Percentiles rank a stretch among this genome's conserved stretches.
phyloP scores from a whole-genome alignment of 23 red algal species.

The Agarophyton chilense region DNA sequence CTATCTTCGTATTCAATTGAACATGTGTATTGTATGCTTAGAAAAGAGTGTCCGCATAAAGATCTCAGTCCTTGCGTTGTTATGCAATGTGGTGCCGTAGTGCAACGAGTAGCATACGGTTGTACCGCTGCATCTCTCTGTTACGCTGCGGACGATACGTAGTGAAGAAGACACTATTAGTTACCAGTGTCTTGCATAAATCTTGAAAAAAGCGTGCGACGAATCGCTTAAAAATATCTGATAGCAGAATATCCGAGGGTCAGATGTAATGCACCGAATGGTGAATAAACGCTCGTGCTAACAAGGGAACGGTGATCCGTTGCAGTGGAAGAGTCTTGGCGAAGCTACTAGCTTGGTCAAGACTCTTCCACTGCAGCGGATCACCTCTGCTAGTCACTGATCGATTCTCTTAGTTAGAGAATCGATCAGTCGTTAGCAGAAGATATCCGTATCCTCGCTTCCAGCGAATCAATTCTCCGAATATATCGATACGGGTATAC shows the following conservation, averaged over 20 bases:
- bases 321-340: slow-evolving; percentile 2
- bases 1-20: background rate
- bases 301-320: slow-evolving; percentile 4
- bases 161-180: slow-evolving; percentile 9
- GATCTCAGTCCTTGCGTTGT: slow-evolving; percentile 6
- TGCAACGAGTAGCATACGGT: slow-evolving; percentile 8
- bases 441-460: background rate
- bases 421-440: slow-evolving; percentile 52
- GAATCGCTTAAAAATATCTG: slow-evolving; percentile 42
- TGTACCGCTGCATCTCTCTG: slow-evolving; percentile 14
- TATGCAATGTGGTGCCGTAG: background rate
- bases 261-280: slow-evolving; percentile 21
- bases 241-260: background rate
- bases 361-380: too few species aligned
- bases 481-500: slow-evolving; percentile 29
- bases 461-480: background rate
- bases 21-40: background rate
- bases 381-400: too few species aligned
- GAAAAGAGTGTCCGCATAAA: background rate
- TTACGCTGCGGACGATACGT: slow-evolving; percentile 34
- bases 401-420: too few species aligned
- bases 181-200: background rate
- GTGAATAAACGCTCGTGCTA: background rate
- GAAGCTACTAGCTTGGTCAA: too few species aligned
- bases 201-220: slow-evolving; percentile 35